A percentile compares a stretch with the other conserved stretches of the same genome.
These are phyloP conservation scores for Theobroma grandiflorum DNA, from an alignment of 441 rosid species.

Conservation along the genomic window DNA sequence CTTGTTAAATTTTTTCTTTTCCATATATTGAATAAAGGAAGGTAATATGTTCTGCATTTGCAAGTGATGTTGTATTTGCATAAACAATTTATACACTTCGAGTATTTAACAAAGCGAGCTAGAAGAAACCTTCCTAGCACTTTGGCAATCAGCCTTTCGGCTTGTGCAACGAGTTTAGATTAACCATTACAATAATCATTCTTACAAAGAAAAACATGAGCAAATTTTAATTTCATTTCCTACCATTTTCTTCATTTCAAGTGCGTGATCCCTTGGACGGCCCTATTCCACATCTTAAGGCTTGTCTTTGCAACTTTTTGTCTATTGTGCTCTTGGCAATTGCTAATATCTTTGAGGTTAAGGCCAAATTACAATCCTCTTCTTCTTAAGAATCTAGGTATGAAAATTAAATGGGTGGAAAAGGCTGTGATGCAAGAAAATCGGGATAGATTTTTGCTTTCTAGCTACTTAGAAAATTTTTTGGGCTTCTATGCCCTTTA, in stretches of 20 bases:
- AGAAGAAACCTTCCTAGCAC: slow-evolving; percentile 79
- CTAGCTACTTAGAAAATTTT: slow-evolving; percentile 65
- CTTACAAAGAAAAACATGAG: not conserved
- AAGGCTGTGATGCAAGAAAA: slow-evolving; percentile 39
- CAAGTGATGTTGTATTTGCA: slow-evolving; percentile 38
- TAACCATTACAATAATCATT: slow-evolving; percentile 17
- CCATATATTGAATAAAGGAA: too few species aligned
- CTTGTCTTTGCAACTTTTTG: slow-evolving; percentile 71
- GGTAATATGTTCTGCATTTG: not conserved
- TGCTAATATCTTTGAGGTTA: slow-evolving; percentile 51
- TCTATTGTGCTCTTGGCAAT: slow-evolving; percentile 72
- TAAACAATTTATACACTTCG: slow-evolving; percentile 54
- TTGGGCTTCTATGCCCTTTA: slow-evolving; percentile 64
- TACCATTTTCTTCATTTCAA: slow-evolving; percentile 40
- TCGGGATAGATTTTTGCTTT: slow-evolving; percentile 60
- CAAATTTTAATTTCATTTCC: slow-evolving; percentile 16
- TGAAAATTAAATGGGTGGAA: slow-evolving; percentile 39
- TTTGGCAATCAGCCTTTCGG: slow-evolving; percentile 77
- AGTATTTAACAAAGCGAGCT: slow-evolving; percentile 62
- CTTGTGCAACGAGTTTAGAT: slow-evolving; percentile 76
- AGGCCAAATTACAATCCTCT: slow-evolving; percentile 32
- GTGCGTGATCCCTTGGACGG: slow-evolving; percentile 74
- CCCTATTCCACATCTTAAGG: slow-evolving; percentile 71
- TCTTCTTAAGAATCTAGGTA: slow-evolving; percentile 34
- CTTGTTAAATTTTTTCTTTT: not conserved